Evolutionary conservation across 2,329 filamentous ascomycete genomes (phyloP), one percentile per base, ranked within the genome.

Genomic region (Fusarium continuum): DNA sequence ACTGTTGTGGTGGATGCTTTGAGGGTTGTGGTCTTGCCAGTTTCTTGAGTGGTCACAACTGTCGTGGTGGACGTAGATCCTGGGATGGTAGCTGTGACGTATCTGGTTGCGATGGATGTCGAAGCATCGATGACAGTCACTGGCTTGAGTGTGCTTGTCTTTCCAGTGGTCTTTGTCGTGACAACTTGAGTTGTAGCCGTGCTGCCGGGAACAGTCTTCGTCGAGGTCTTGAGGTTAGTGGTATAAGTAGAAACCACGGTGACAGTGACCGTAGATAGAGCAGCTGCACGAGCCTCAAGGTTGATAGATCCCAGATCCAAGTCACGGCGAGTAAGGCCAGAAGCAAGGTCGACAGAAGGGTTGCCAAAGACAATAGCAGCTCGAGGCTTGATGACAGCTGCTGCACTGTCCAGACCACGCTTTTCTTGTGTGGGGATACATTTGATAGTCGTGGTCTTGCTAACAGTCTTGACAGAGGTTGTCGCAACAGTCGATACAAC

Each of bases 11-110:
- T 70, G 3, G 38, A 44, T 4, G 64, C 55, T 34, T 69, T 70
- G 14, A 69, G 58, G 2, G 67, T 70, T 13, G 58, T 60, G 4
- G 56, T 69, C 45, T 69, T 69, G 25, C 67, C 67, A 3, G 54
- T 53, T 5, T 64, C 64, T 38, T 64, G 52, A 11, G 64, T 70
- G 4, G 45, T 49, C 6, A 65, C 39, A 7, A 48, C 6, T 4
- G 61, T 67, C 0, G 67, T 66, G 4, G 67, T 68, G 3, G 54
- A 40, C 2, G 53, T 66, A 1, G 61, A 52, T 25, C 67, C 67
- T 1, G 58, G 39, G 10, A 70, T 43, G 0, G 58, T 64, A 5
- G 56, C 43, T 1, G 55, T 69, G 20, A 41, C 55, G 6, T 47
- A 51, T 7, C 26, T 40, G 2, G 66, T 68, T 4, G 47, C 32